phyloP scores from a whole-genome alignment of 2,329 filamentous ascomycete species.

The Pyricularia sp. region DNA sequence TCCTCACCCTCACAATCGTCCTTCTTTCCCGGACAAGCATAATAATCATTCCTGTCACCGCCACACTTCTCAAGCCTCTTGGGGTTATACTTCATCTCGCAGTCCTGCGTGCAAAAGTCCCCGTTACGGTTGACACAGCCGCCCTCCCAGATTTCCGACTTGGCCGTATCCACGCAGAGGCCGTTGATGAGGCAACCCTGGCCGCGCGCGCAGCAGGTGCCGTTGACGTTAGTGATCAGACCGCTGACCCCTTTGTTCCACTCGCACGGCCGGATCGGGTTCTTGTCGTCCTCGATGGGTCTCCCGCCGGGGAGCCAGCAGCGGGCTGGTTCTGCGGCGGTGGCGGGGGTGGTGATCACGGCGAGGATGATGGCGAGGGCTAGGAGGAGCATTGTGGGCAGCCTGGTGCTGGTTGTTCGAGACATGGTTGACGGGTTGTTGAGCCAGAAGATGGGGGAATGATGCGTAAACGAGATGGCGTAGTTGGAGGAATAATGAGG shows the following conservation, averaged over 20 bases:
- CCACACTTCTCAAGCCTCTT: not conserved
- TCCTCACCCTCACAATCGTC: not conserved
- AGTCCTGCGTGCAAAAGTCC: not conserved
- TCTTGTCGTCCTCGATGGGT: not conserved
- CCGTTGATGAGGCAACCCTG: slow-evolving; percentile 1
- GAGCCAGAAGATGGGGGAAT: not conserved
- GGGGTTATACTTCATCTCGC: not conserved
- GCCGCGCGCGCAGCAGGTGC: slow-evolving; percentile 1
- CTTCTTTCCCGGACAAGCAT: not conserved
- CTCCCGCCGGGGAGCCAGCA: not conserved
- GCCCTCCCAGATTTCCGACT: not conserved
- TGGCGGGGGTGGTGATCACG: not conserved
- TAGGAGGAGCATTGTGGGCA: not conserved
- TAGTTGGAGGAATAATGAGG: not conserved
- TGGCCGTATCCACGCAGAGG: not conserved
- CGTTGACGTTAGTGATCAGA: no score
- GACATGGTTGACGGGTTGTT: not conserved
- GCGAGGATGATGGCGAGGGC: not conserved
- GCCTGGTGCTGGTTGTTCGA: not conserved
- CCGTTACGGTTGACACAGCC: not conserved
- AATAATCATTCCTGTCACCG: not conserved
- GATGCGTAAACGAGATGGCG: no score
- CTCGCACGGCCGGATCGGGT: not conserved
- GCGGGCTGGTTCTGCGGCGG: not conserved
- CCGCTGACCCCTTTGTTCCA: not conserved